Conservation (phyloP, 768 basidiomycete species). For the Phallus indusiatus region DNA sequence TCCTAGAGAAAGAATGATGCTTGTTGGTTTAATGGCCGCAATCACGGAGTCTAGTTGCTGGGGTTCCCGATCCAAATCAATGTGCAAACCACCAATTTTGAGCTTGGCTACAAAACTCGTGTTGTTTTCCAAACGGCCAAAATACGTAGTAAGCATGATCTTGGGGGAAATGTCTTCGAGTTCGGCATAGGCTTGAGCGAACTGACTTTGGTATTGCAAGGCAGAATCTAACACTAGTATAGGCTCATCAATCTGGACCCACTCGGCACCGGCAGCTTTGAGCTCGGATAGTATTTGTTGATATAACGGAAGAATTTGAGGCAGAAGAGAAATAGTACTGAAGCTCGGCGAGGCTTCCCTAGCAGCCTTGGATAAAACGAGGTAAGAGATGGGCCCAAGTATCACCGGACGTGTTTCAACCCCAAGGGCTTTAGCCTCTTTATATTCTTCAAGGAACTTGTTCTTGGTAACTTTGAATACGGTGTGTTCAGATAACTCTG, state of each 20-base stretch:
- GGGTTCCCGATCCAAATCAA: slow-evolving; percentile 92
- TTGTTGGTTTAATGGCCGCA: slow-evolving; percentile 74
- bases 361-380: slow-evolving; percentile 82
- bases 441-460: slow-evolving; percentile 90
- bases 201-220: slow-evolving; percentile 67
- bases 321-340: slow-evolving; percentile 83
- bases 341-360: slow-evolving; percentile 79
- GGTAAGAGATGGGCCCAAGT: slow-evolving; percentile 92
- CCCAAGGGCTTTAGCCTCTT: slow-evolving; percentile 88
- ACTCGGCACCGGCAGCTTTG: slow-evolving; percentile 87
- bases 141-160: slow-evolving; percentile 94
- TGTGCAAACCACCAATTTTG: slow-evolving; percentile 88
- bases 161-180: slow-evolving; percentile 79
- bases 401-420: slow-evolving; percentile 90
- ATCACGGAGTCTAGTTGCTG: slow-evolving; percentile 78
- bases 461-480: slow-evolving; percentile 95
- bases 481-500: slow-evolving; percentile 82
- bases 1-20: slow-evolving; percentile 81
- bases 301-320: slow-evolving; percentile 87
- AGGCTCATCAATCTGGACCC: slow-evolving; percentile 97
- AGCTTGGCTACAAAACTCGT: slow-evolving; percentile 83
- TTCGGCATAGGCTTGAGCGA: slow-evolving; percentile 67
- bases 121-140: slow-evolving; percentile 91
- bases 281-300: slow-evolving; percentile 81
- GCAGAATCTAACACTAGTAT: slow-evolving; percentile 88